phyloP scores from a whole-genome alignment of 768 basidiomycete genomes.

The Hygrocybe coccinea region DNA sequence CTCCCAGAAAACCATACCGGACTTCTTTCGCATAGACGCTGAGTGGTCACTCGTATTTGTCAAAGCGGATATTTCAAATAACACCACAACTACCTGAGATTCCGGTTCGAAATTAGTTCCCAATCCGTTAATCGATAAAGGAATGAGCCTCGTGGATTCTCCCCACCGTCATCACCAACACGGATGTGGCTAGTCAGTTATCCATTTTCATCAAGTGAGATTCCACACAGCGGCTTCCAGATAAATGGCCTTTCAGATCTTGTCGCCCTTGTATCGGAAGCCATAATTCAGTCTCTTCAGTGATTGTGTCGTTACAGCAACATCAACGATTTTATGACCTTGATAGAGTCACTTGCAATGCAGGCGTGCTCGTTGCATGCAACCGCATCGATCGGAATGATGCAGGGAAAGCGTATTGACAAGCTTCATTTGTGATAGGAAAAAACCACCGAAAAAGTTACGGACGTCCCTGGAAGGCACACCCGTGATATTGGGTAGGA shows the following conservation, averaged over 20 bases:
- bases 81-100: neutral
- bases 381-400: constrained; percentile 31
- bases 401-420: constrained; percentile 54
- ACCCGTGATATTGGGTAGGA: constrained; percentile 40
- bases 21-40: no score
- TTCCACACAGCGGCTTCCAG: neutral
- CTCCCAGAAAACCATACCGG: neutral
- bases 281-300: no score
- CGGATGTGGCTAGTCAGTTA: neutral
- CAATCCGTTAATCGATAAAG: neutral
- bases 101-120: neutral
- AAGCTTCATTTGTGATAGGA: constrained; percentile 31
- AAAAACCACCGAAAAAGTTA: constrained; percentile 55
- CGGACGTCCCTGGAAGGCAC: constrained; percentile 43
- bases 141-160: neutral
- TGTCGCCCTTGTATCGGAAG: constrained; percentile 49
- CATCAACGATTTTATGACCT: constrained; percentile 44
- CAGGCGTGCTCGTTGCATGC: constrained; percentile 9
- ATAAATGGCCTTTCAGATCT: constrained; percentile 37
- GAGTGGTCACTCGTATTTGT: no score
- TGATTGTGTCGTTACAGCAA: no score
- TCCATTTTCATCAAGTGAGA: neutral
- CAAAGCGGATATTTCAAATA: neutral
- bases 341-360: constrained; percentile 31
- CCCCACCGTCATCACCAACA: neutral